These are phyloP conservation scores for Phytophthora idaei DNA, from an alignment of 352 stramenopile species.

Conservation along the genomic window DNA sequence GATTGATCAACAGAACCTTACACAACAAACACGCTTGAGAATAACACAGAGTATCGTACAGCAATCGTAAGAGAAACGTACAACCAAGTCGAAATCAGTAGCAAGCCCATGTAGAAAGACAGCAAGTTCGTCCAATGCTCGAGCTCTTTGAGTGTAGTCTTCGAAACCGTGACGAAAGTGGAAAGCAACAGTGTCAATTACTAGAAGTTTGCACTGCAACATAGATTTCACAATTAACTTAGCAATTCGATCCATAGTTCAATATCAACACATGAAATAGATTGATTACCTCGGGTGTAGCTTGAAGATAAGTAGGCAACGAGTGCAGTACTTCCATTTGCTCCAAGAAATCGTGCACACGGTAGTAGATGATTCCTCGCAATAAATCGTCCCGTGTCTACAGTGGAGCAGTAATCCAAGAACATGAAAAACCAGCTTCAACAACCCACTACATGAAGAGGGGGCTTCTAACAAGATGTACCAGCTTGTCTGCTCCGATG, in stretches of 20 bases:
- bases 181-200: constrained; percentile 95
- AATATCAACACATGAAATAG: not conserved
- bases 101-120: constrained; percentile 68
- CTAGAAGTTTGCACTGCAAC: constrained; percentile 80
- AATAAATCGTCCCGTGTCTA: constrained; percentile 86
- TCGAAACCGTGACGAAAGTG: constrained; percentile 92
- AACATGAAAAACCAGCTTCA: not conserved
- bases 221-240: not conserved
- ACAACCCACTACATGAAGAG: not conserved
- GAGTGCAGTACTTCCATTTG: constrained; percentile 89
- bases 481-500: constrained; percentile 32
- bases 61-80: constrained; percentile 21
- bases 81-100: constrained; percentile 57
- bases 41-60: not conserved
- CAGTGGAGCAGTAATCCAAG: not conserved
- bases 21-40: not conserved
- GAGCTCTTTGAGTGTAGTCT: constrained; percentile 65
- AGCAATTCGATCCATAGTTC: not conserved
- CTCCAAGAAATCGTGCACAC: constrained; percentile 88
- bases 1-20: constrained; percentile 73
- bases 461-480: constrained; percentile 9
- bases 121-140: constrained; percentile 77
- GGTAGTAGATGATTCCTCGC: constrained; percentile 73
- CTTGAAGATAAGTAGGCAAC: constrained; percentile 62
- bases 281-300: constrained; percentile 35